phyloP scores from a whole-genome alignment of 2,329 filamentous ascomycete genomes.

The Hypoxylon sp. region DNA sequence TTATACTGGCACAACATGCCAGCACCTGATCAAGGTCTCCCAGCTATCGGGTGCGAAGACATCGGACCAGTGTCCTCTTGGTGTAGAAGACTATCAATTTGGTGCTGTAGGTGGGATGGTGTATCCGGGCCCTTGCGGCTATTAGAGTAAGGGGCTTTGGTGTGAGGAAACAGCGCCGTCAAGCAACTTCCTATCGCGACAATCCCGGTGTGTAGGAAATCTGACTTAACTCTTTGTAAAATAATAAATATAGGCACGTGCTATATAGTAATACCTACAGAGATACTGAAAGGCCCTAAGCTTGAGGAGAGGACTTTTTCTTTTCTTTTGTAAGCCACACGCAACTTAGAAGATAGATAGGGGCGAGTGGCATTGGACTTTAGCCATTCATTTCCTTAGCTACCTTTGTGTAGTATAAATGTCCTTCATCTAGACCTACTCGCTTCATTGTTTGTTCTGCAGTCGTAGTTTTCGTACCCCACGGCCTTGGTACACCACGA shows the following conservation, averaged over 20 bases:
- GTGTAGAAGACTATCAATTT: slow-evolving; percentile 28
- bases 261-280: too few relatives aligned
- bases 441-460: background rate
- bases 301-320: too few relatives aligned
- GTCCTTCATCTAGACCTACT: background rate
- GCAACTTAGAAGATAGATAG: background rate
- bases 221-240: too few relatives aligned
- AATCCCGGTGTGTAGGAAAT: too few relatives aligned
- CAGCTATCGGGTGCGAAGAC: slow-evolving; percentile 20
- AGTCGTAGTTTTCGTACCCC: background rate
- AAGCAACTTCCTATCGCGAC: too few relatives aligned
- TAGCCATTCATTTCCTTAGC: background rate
- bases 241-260: too few relatives aligned
- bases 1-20: slow-evolving; percentile 17
- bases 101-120: slow-evolving; percentile 24
- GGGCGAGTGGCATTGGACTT: background rate
- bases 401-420: background rate
- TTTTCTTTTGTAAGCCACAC: background rate
- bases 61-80: slow-evolving; percentile 29
- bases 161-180: too few relatives aligned
- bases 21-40: slow-evolving; percentile 16
- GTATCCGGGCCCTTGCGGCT: slow-evolving; percentile 30
- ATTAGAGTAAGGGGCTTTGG: background rate
- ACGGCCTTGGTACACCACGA: background rate
- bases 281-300: too few relatives aligned